Base-by-base conservation (phyloP, 495 filamentous ascomycete genomes). In the Neurospora terricola region DNA sequence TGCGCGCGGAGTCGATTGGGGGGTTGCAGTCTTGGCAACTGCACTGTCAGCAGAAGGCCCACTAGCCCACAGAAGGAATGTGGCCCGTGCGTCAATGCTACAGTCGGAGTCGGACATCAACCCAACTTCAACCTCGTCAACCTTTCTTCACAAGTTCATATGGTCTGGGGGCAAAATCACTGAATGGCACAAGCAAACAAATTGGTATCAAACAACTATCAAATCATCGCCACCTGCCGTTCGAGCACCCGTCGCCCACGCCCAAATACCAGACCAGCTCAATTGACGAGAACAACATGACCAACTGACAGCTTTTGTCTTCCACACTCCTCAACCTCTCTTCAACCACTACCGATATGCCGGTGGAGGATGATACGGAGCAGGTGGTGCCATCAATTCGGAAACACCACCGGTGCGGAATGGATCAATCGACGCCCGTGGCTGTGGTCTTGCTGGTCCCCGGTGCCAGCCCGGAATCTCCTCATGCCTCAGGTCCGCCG, bases 381-480 rank as follows among this genome's bases (percentile, higher is more conserved):
- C 70, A 23, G 70, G 54, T 23, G 74, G 75, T 45, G 37, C 69
- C 72, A 59, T 69, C 74, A 73, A 38, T 10, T 76, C 72, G 9
- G 6, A 23, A 38, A 11, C 18, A 18, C 21, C 38, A 18, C 38
- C 11, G 4, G 7, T 38, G 3, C 37, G 37, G 54, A 72, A 71
- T 36, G 71, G 74, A 40, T 76, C 72, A 38, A 66, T 39, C 42
- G 69, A 70, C 36, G 78, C 70, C 68, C 75, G 75, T 68, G 76
- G 73, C 45, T 66, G 30, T 38, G 70, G 73, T 45, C 75, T 68
- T 45, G 27, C 7, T 4, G 78, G 74, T 4, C 79, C 78, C n/a
- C 78, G 78, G 72, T 80, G 78, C 79, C 79, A 81, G 0, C 79
- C 78, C 1, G 79, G 78, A 18, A 80, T 79, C 21, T 78, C 75